phyloP scores from a whole-genome alignment of 345 rosid genomes.

The Laguncularia racemosa region DNA sequence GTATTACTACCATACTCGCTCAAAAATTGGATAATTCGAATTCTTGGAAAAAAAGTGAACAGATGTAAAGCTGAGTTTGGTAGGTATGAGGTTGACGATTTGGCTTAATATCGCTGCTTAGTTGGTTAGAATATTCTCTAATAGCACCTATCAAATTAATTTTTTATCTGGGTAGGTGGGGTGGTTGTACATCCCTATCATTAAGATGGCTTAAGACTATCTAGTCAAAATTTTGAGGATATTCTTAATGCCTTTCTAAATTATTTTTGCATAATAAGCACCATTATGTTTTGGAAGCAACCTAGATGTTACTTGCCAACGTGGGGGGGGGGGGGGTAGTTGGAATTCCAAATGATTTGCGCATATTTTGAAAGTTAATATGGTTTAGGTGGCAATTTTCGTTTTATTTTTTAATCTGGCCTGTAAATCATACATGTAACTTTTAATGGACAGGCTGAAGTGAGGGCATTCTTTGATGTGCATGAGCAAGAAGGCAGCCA shows the following conservation, averaged over 20 bases:
- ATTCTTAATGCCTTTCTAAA: neutral
- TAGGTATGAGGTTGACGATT: too few relatives aligned
- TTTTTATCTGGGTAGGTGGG: conserved; percentile 12
- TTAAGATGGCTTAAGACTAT: neutral
- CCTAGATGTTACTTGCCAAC: too few relatives aligned
- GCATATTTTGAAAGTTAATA: neutral
- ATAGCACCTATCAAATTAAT: neutral
- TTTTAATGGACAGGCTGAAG: conserved; percentile 48
- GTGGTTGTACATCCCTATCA: conserved; percentile 16
- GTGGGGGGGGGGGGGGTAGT: too few relatives aligned
- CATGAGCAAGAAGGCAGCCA: conserved; percentile 75
- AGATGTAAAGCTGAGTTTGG: too few relatives aligned
- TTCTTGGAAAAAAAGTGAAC: too few relatives aligned
- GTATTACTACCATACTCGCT: too few relatives aligned
- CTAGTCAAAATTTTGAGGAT: neutral
- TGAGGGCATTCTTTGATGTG: conserved; percentile 66
- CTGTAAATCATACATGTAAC: too few relatives aligned
- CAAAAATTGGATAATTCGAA: too few relatives aligned
- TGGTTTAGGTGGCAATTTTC: too few relatives aligned
- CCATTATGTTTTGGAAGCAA: neutral
- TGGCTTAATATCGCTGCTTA: neutral
- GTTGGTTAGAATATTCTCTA: neutral
- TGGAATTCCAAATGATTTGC: neutral
- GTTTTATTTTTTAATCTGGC: too few relatives aligned
- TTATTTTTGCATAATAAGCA: neutral